Conservation (phyloP, 2,329 filamentous ascomycete species). For the Corynespora cassiicola region DNA sequence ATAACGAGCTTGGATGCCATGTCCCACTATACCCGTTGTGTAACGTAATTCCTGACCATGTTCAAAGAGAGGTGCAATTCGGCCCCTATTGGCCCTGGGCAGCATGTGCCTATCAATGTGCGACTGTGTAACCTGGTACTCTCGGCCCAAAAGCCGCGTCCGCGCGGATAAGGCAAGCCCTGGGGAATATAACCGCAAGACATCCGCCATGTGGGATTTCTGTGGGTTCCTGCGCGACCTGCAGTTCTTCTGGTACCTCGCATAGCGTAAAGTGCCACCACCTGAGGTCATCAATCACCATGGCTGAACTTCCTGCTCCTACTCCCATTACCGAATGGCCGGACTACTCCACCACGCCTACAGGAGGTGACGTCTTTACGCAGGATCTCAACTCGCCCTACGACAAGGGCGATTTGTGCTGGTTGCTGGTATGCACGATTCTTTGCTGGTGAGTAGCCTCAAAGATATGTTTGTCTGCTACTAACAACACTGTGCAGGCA, state of each 20-base stretch:
- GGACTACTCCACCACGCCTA: conserved; percentile 48
- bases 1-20: conserved; percentile 25
- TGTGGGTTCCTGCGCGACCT: conserved; percentile 1
- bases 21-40: conserved; percentile 22
- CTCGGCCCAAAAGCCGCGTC: conserved; percentile 3
- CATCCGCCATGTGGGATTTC: conserved; percentile 3
- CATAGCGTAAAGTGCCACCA: background rate
- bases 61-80: conserved; percentile 4
- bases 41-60: conserved; percentile 21
- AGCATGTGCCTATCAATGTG: conserved; percentile 9
- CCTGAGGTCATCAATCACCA: too few relatives aligned
- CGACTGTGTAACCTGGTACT: too few relatives aligned
- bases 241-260: background rate
- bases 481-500: conserved; percentile 28
- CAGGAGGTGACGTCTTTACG: conserved; percentile 53
- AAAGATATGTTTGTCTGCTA: background rate
- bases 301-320: conserved; percentile 34
- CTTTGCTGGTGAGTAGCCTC: conserved; percentile 33
- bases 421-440: conserved; percentile 44
- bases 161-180: conserved; percentile 14
- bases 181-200: conserved; percentile 16
- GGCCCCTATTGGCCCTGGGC: conserved; percentile 13
- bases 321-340: conserved; percentile 51
- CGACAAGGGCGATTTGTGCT: conserved; percentile 56
- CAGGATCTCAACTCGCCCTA: conserved; percentile 54